Conservation (phyloP, 1,139 yeast genomes). For the Yamadazyma atlantica region DNA sequence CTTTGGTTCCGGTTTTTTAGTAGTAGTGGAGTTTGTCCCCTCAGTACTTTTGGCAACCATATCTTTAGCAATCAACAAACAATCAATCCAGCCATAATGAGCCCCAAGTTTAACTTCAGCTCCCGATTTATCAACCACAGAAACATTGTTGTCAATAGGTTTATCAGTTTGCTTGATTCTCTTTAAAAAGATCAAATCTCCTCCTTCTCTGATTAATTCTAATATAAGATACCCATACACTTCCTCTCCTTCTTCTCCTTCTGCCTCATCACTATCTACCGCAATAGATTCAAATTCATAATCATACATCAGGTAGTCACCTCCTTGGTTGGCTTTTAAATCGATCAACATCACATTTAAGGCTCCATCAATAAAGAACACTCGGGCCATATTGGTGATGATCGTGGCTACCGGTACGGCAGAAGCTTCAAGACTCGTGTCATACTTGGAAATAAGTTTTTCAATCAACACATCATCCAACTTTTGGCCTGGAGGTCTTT, state of each 20-base stretch:
- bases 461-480: constrained; percentile 40
- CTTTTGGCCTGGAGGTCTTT: constrained; percentile 22
- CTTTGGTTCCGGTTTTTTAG: constrained; percentile 5
- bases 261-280: constrained; percentile 45
- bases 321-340: constrained; percentile 50
- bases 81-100: constrained; percentile 48
- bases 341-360: constrained; percentile 45
- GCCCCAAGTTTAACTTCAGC: constrained; percentile 35
- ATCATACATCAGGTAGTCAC: constrained; percentile 74
- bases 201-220: constrained; percentile 56
- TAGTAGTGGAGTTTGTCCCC: too few relatives aligned
- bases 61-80: constrained; percentile 44
- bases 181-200: constrained; percentile 60
- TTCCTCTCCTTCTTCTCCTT: constrained; percentile 21
- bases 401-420: constrained; percentile 46
- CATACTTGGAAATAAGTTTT: constrained; percentile 41
- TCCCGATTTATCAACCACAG: constrained; percentile 38
- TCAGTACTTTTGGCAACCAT: constrained; percentile 28
- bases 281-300: constrained; percentile 57
- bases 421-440: constrained; percentile 30
- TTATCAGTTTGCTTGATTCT: constrained; percentile 29
- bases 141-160: constrained; percentile 29
- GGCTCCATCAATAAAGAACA: constrained; percentile 39
- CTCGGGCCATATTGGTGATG: constrained; percentile 47
- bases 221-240: constrained; percentile 61